Evolutionary conservation across 805 yeast genomes (phyloP), one percentile per base, ranked within the genome.

Genomic region (Kodamaea nitidulidarum): DNA sequence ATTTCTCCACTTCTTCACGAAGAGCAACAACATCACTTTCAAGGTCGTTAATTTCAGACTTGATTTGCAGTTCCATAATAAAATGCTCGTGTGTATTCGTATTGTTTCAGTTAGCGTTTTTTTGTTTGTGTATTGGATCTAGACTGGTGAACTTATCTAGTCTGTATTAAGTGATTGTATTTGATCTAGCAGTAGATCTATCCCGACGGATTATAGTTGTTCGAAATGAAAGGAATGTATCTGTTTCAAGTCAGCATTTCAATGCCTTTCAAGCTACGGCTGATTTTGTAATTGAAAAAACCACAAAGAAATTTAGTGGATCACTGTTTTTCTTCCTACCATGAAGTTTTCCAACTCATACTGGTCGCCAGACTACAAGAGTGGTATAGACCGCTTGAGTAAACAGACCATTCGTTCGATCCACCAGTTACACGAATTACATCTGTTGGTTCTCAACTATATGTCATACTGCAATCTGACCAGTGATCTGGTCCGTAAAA

Each of bases 361-460:
- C 52, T 69, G 73, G 72, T 60, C 71, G 3, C 46, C 71, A 1
- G 74, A 69, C 51, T 65, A 63, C 37, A 51, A 49, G 24, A 46
- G 67, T 3, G 70, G 72, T 4, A 58, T 68, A 14, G 63, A 59
- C 25, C 48, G 44, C 29, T 46, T 69, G 15, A 46, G 54, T 11
- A 38, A 42, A 7, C 72, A 66, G 46, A 55, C 62, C 31, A 40
- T 45, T 8, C 49, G 55, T 18, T 65, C 72, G 4, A 45, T 67
- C 20, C 47, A 50, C 22, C 74, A 68, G 49, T 51, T 67, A 11
- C 73, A 69, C 43, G 73, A 67, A 30, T 52, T 67, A 11, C 54
- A 70, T 21, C 56, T 54, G 40, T 52, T 68, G 43, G 63, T 68
- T 30, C 58, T 62, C 47, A 53, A 47, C 38, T 62, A 63, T 44